Base-by-base conservation (phyloP, 768 basidiomycete genomes). In the Sarcodon aspratus region DNA sequence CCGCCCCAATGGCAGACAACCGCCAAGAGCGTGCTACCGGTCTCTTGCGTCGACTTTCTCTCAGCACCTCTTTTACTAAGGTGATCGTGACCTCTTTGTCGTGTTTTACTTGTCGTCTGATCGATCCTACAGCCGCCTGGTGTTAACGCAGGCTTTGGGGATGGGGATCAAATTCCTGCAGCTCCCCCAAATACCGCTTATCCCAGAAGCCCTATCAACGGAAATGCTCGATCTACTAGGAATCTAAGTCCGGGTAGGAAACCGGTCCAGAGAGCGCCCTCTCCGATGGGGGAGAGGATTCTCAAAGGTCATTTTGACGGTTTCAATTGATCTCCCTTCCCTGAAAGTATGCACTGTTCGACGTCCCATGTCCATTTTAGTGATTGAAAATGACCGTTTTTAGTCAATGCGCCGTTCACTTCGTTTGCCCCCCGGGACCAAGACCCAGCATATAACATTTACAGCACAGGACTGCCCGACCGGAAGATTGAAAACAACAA, bases 231-330 rank as follows among this genome's bases (percentile, higher is more conserved):
- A 15, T 74, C 82, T n/a, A 76, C 81, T 4, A 83, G 82, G 15
- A 60, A 82, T 48, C 52, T 61, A 8, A 73, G 72, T 38, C 59
- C 63, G 44, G 67, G 71, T 11, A 73, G 73, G 45, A 73, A 73
- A 9, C 79, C 76, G 48, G 70, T 54, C 8, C 61, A 60, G 7
- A 62, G 67, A 17, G 85, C 84, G 3, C 88, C 87, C 15, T 88
- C 85, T 36, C 88, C 88, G 6, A 91, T 90, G 89, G 90, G 88
- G 54, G 89, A 92, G 66, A 74, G 89, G 50, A 90, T 92, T 52
- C 74, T 92, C 56, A 92, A 87, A 70, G 89, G 89, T 8, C 89
- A 92, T 57, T 92, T 91, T 56, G 89, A 92, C 60, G 83, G 89
- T 45, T 92, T 92, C 72, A 85, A 87, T 60, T 89, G 66, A 74